Base-by-base conservation (phyloP, 192 early-diverging fungal genomes). In the Rhizophagus sp. region DNA sequence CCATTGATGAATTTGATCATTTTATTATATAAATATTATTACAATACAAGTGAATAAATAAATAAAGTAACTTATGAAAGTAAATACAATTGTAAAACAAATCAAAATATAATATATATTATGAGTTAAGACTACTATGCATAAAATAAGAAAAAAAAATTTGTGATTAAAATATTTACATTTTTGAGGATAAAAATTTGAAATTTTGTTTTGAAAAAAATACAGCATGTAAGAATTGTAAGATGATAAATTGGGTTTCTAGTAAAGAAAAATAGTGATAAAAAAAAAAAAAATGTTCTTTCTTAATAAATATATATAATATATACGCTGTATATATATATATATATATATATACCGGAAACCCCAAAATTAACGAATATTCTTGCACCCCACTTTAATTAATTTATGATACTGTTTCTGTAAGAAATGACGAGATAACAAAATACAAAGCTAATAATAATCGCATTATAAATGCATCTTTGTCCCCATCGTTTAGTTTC, bases 401-500 rank as follows among this genome's bases (percentile, higher is more conserved):
- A 47, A 30, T 57, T 19, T 57, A 17, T 7, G 1, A 57, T 6
- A 57, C 52, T 57, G 1, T 57, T 4, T 12, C 10, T 22, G 25
- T 30, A 74, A n/a, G 73, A 50, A 15, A 74, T 19, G 0, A 74
- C n/a, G 19, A 74, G 44, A 33, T 74, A 74, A 33, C 5, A 25
- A 22, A 74, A 12, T 24, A 74, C 73, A 39, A 22, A 0, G 15
- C 22, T 34, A 19, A 74, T 6, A 33, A 74, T 52, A 2, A 74
- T 4, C 19, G 73, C 1, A 52, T 75, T 75, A 8, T 5, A 75
- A 75, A 62, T 34, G 34, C 73, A 75, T 27, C 73, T 24, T 34
- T 52, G 15, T 6, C 73, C 73, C 73, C 73, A 75, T 57, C 17
- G 12, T 75, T 13, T 75, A 27, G 73, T 75, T 25, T 24, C 25